phyloP scores from a whole-genome alignment of 345 rosid genomes.

The Sisymbrium irio region DNA sequence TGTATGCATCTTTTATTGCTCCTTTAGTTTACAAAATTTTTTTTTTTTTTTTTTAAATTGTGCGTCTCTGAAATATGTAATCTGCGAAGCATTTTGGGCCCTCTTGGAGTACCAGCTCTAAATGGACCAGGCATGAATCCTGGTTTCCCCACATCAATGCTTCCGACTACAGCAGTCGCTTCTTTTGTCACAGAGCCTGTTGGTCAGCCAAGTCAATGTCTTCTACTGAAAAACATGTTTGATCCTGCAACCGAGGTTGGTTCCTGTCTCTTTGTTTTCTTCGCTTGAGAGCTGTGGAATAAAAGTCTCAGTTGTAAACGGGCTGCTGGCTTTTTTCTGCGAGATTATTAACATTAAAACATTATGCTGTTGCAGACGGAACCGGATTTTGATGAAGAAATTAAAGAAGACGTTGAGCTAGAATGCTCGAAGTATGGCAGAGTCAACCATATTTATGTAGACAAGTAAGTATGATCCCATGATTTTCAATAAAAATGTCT shows the following conservation, averaged over 20 bases:
- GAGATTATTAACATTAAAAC: neutral
- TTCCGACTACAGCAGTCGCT: constrained; percentile 53
- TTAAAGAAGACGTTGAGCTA: constrained; percentile 71
- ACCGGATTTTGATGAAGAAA: constrained; percentile 74
- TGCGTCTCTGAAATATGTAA: neutral
- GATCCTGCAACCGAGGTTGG: constrained; percentile 86
- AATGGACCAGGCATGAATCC: constrained; percentile 61
- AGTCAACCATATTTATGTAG: constrained; percentile 78
- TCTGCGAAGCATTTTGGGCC: constrained; percentile 52
- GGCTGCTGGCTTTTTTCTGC: neutral
- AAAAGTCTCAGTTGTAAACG: neutral
- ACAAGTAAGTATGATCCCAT: constrained; percentile 57
- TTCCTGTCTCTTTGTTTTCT: neutral
- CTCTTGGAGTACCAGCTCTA: constrained; percentile 63
- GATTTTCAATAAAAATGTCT: neutral
- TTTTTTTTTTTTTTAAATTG: no score
- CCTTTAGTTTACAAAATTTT: neutral
- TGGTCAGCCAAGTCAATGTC: constrained; percentile 84
- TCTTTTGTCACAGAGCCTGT: constrained; percentile 49
- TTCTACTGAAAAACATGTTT: constrained; percentile 87
- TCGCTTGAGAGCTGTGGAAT: neutral
- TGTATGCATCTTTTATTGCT: constrained; percentile 15
- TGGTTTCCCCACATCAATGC: constrained; percentile 48
- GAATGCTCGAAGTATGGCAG: constrained; percentile 84
- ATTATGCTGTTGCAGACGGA: constrained; percentile 54